Base-by-base conservation (phyloP, 2,329 filamentous ascomycete species). In the Ophiostoma ips region DNA sequence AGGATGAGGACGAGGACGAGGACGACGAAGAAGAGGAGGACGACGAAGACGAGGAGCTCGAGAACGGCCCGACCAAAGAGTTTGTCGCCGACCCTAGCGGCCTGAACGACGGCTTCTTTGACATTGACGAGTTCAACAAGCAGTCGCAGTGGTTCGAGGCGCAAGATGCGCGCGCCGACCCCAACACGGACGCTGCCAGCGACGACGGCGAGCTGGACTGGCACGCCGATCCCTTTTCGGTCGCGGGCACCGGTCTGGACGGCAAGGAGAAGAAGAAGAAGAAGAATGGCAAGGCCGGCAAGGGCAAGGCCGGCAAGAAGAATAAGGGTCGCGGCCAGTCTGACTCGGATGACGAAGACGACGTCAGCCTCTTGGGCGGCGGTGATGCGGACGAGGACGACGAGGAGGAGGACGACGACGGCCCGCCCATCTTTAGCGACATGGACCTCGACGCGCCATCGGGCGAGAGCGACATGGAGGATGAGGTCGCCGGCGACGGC, bases 61-160 rank as follows among this genome's bases (percentile, higher is more conserved):
- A 72, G 3, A 72, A 73, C 18, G 67, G 71, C 41, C 63, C 69
- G 5, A 64, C 67, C 1, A 73, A 75, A 46, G 75, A 76, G 36
- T 82, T 83, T 53, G 68, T 79, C 9, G 72, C 81, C 58, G 88
- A 96, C 60, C 80, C 81, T 4, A 75, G 92, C 61, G 87, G 88
- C 7, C 77, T 98, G 31, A 96, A 98, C 60, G 92, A 98, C 61
- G 90, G 88, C 5, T 98, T 98, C 69, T 98, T 98, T 68, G 94
- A 87, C 15, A 90, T 98, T 59, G 89, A 96, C 60, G 81, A 94
- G 53, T 98, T 98, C 75, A 98, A 98, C 71, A 87, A 83, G 62
- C 86, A 94, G 62, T 87, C 88, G 2, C 87, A 94, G 60, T 84
- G 83, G 62, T 80, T 95, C 46, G 92, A 98, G 65, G 80, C 86